Base-by-base conservation (phyloP, 23 red algal species). In the Gracilariopsis chorda region DNA sequence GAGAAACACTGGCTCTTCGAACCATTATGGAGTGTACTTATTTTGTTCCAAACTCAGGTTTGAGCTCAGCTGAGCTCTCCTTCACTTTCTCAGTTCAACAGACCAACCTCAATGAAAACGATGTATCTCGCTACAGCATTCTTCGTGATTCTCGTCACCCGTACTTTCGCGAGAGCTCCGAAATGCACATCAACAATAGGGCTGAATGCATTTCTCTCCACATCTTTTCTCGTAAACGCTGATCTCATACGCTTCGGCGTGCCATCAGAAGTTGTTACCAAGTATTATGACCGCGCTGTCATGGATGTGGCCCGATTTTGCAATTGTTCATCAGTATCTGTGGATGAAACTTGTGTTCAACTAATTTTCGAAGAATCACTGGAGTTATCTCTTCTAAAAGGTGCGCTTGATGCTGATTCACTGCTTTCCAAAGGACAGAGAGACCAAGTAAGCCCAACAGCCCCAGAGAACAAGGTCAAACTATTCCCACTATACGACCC, bases 191-290 rank as follows among this genome's bases (percentile, higher is more conserved):
- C 67, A 28, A 45, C 67, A 2, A 73, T 73, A 23, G 67, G 47
- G 42, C 67, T 73, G 10, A 24, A 23, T 23, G 47, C 67, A 27
- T 73, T 73, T 46, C 13, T 73, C 7, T 45, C 40, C 20, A 73
- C 20, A n/a, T 73, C 67, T 37, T 73, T 73, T 23, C 67, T 36
- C 0, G 67, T 42, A 4, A 73, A 73, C 28, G 67, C 32, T 0
- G 67, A 73, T 73, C 67, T 73, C 28, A 46, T 73, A 24, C 67
- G 67, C 28, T 4, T 73, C n/a, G 67, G 67, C 1, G 67, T 73
- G 14, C 67, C 67, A 25, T 73, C 67, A 36, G 67, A 73, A 73
- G 4, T 73, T 73, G 67, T 73, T 1, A 73, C 42, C n/a, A 32
- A 7, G 13, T 73, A 41, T 7, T 73, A 46, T 12, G 67, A 73